Evolutionary conservation across 2,329 filamentous ascomycete genomes (phyloP), one percentile per base, ranked within the genome.

Genomic region (Colletotrichum kahawae): DNA sequence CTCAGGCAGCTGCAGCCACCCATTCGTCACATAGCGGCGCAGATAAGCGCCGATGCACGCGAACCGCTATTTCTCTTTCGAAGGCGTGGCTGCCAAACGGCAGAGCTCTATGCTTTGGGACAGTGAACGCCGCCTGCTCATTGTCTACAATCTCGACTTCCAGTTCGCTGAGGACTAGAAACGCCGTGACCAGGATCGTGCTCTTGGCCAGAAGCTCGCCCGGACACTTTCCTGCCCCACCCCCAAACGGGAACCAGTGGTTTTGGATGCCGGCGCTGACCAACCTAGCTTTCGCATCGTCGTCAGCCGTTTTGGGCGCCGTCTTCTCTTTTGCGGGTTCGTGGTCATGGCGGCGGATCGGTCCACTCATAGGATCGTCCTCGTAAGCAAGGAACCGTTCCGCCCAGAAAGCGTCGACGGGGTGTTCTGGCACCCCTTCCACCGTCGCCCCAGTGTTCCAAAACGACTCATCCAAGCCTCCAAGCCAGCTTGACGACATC

Each of bases 351-450:
- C 5, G 21, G 16, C 48, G 70, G 2, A 76, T 21, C 7, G 76
- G 77, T 8, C 68, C 77, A 60, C 77, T 78, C 5, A 21, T 8
- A 5, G 74, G 74, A n/a, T 78, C 71, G 7, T 76, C 76, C 3
- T 71, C 69, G 34, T 78, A 75, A 13, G 65, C 69, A 5, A 78
- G 54, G 51, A 77, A 77, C 2, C 77, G 66, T 29, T 78, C 77
- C 5, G 76, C 69, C 77, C 77, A 78, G 18, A 78, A 77, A 9
- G 67, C 33, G 4, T 62, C 27, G 5, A 76, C 36, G 14, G 77
- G 51, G 14, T 75, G 34, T 21, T 74, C 48, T 5, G 34, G 10
- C 13, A 36, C 51, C 13, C 71, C 71, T 18, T 64, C 14, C 5
- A 38, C 29, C 7, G 13, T 18, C 2, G 13, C n/a, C 10, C 59